Evolutionary conservation across 176 grass and related monocot genomes (phyloP), one percentile per base, ranked within the genome.

Genomic region (Raddia guianensis): DNA sequence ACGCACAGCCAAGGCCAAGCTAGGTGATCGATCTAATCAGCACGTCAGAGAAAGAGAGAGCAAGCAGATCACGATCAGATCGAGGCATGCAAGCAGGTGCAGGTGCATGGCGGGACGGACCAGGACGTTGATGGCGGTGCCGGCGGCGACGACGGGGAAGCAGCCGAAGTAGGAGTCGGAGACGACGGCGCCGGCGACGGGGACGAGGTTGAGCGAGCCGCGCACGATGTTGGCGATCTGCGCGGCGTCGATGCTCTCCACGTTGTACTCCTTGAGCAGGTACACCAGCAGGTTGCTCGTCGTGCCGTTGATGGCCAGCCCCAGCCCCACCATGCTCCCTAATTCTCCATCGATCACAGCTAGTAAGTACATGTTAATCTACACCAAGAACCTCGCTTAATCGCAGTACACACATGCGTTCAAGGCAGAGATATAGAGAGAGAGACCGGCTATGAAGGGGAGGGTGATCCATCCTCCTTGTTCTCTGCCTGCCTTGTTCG

Each of bases 241-340:
- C 15, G 75, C 9, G 45, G 75, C 59, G 75, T 65, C 60, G 75
- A 78, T 77, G 75, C 75, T 77, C 60, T 77, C 75, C 8, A 77
- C 44, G 58, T 40, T 64, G 59, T 77, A 77, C 75, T 37, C 27
- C 75, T 77, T 77, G 2, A 65, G 49, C 14, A 77, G 60, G 27
- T 77, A 65, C 10, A 77, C 33, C 6, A n/a, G 59, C 46, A 77
- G 46, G 75, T 77, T 77, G 45, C 59, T 51, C 45, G 46, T 77
- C 45, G 75, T 77, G 14, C 59, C 75, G 75, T 37, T 50, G 75
- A 77, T 51, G 59, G 60, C 75, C 44, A 77, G 27, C 21, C 60
- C 75, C 59, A 64, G 15, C 75, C 45, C 75, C 3, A 77, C 5
- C 75, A 77, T 64, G 60, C 60, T 78, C 75, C 60, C 46, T 27